These are phyloP conservation scores for Solanum bulbocastanum DNA, from an alignment of 257 asterid genomes.

Conservation along the genomic window DNA sequence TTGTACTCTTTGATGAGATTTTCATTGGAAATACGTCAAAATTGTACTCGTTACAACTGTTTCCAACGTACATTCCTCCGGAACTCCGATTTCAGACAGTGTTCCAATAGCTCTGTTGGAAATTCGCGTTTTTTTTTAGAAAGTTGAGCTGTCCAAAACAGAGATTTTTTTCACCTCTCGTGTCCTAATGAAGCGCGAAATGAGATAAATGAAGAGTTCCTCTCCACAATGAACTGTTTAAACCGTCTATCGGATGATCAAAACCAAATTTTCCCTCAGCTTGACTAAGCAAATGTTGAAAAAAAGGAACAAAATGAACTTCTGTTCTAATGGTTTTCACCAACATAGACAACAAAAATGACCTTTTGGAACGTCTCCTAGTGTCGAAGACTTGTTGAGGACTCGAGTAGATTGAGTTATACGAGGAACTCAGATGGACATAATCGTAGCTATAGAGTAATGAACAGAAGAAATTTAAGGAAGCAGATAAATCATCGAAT, in stretches of 20 bases:
- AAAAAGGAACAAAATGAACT: background rate
- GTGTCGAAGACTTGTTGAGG: background rate
- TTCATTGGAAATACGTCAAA: background rate
- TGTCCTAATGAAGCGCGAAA: background rate
- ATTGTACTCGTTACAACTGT: background rate
- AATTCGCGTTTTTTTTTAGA: background rate
- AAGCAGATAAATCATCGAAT: background rate
- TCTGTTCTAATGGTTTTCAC: background rate
- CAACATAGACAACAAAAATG: background rate
- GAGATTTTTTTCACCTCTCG: background rate
- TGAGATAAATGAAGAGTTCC: background rate
- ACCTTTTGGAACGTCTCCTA: background rate
- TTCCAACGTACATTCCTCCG: background rate
- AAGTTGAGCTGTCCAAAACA: background rate
- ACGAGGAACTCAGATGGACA: background rate
- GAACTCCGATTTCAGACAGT: background rate
- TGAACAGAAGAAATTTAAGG: background rate
- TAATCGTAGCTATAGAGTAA: background rate
- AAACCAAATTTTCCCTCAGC: background rate
- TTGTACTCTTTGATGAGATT: background rate
- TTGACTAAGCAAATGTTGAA: background rate
- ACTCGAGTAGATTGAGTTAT: background rate
- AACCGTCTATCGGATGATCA: background rate
- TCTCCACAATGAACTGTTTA: background rate
- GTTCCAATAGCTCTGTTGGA: background rate